Base-by-base conservation (phyloP, 116 monocot species). In the Iris pallida region DNA sequence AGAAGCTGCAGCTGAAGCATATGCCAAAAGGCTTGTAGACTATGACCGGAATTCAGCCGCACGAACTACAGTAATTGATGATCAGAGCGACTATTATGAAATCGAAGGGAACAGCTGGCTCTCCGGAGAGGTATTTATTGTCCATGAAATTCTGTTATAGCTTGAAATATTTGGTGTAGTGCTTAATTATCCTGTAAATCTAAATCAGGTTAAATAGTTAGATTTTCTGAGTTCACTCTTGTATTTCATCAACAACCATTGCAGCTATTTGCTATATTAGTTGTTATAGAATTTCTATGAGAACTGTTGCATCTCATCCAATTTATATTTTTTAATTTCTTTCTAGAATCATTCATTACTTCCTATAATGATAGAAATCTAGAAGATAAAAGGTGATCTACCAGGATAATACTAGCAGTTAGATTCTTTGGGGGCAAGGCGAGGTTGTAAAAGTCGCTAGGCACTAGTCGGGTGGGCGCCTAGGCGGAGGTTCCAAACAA, bases 1-100 rank as follows among this genome's bases (percentile, higher is more conserved):
- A 20, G 93, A 98, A 80, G 84, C 80, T 66, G 71, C 57, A 58
- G 98, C 98, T 68, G 93, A 90, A 77, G 93, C 88, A 51, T 93
- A 86, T 86, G 88, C 98, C 13, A 93, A 93, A 71, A 81, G 98
- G 70, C 93, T 98, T 62, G 93, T 98, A 42, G 98, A 93, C 1
- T 98, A 98, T 80, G 98, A 98, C 61, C 73, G 84, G 16, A 84
- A 98, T 64, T 82, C 98, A 66, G 93, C 93, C 13, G 88, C 98
- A 16, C 75, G 93, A 47, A 98, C 98, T 64, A 84, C 78, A 15
- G 93, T 98, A 41, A 82, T 90, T 69, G 98, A 98, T 79, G 98
- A 98, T 69, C 98, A 98, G 67, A 93, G 93, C 80, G 98, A 98
- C 73, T 98, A 93, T 68, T 98, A 88, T 73, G 87, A 90, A 48